Base-by-base conservation (phyloP, 2,329 filamentous ascomycete genomes). In the Phialophora expanda region DNA sequence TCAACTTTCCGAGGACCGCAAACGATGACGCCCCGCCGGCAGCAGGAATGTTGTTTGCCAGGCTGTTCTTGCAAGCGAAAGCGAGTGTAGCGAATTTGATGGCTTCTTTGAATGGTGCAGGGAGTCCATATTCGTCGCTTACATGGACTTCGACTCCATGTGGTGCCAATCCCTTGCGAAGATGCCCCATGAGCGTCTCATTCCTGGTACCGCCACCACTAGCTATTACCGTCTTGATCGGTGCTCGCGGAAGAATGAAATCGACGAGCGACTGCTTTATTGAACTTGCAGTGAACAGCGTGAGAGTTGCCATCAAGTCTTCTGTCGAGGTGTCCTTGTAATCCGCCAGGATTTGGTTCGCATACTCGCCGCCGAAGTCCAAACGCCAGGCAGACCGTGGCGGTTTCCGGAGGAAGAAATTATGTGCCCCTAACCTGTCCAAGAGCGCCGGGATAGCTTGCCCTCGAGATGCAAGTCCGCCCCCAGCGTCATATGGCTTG, bases 1-100 rank as follows among this genome's bases (percentile, higher is more conserved):
- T 69, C 57, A 75, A 41, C 55, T 75, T 75, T 3, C 74, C 75
- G 32, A 76, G 65, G 5, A 74, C 65, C 8, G 74, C 74, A 64
- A 69, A 75, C 12, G 62, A 69, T 6, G 61, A 66, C n/a, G 74
- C 74, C 9, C 74, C 74, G 4, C 72, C 68, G 4, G 73, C 72
- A 3, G 72, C 71, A 7, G 74, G 74, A 32, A 75, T 75, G 44
- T 75, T 75, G 65, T 75, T 75, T 9, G 74, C 74, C 6, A 75
- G 65, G 11, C 64, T 48, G 26, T 66, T 48, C 65, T 74, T 75
- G 54, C 60, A 69, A 5, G 73, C 69, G 56, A 73, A 76, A 0
- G 70, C 74, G n/a, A 76, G 66, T 1, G 73, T 75, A 2, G 74
- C 73, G 63, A 76, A 76, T 62, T 75, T 75, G 64, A 75, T 74